These are phyloP conservation scores for Debaryomyces tyrocola DNA, from an alignment of 805 yeast genomes.

Conservation along the genomic window DNA sequence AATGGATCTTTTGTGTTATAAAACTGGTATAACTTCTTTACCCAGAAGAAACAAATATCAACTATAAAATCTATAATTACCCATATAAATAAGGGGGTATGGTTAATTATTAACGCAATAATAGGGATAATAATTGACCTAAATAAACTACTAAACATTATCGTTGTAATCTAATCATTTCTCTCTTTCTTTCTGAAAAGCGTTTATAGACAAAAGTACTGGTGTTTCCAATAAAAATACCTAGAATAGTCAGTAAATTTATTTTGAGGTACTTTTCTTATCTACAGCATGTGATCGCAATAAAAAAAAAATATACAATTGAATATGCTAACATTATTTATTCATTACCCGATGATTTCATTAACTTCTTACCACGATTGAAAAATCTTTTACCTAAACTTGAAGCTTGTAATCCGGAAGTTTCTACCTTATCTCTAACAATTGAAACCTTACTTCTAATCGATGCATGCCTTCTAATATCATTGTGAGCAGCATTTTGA, in stretches of 20 bases:
- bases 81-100: constrained; percentile 42
- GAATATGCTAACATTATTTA: neutral
- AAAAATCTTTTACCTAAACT: constrained; percentile 55
- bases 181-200: too few relatives aligned
- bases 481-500: constrained; percentile 60
- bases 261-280: neutral
- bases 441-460: constrained; percentile 48
- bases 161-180: too few relatives aligned
- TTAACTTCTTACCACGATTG: constrained; percentile 54
- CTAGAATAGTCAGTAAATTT: neutral
- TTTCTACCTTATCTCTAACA: constrained; percentile 50
- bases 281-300: constrained; percentile 4
- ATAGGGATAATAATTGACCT: constrained; percentile 17
- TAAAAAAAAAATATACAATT: neutral
- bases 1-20: constrained; percentile 43
- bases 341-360: constrained; percentile 22
- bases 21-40: constrained; percentile 33
- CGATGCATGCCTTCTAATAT: constrained; percentile 50
- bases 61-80: constrained; percentile 40
- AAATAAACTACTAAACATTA: constrained; percentile 5
- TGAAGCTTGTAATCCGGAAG: constrained; percentile 51
- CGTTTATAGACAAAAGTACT: neutral
- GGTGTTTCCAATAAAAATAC: too few relatives aligned
- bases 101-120: constrained; percentile 16
- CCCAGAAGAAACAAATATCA: constrained; percentile 51